phyloP scores from a whole-genome alignment of 2,329 filamentous ascomycete species.

The Diaporthe velutina region DNA sequence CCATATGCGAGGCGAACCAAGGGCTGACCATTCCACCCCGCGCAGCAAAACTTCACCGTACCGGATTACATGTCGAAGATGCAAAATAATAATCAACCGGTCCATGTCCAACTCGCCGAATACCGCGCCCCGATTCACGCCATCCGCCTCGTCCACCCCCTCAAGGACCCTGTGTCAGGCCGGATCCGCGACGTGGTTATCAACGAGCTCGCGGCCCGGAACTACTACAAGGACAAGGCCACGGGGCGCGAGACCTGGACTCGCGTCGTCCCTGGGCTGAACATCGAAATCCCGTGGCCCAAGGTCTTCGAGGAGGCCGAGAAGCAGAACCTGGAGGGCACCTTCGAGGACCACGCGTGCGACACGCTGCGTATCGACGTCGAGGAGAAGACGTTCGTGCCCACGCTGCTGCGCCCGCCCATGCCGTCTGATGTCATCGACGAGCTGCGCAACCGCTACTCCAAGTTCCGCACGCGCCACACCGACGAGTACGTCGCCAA shows the following conservation, averaged over 20 bases:
- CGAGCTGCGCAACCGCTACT: constrained; percentile 88
- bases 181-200: constrained; percentile 80
- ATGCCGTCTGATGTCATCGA: constrained; percentile 85
- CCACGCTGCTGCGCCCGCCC: constrained; percentile 81
- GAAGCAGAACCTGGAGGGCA: constrained; percentile 57
- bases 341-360: constrained; percentile 59
- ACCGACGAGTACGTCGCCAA: constrained; percentile 76
- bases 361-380: constrained; percentile 85
- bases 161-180: constrained; percentile 76
- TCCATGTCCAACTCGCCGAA: constrained; percentile 58
- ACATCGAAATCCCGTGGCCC: constrained; percentile 84
- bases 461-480: constrained; percentile 84
- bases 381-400: constrained; percentile 81
- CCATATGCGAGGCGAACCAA: not conserved
- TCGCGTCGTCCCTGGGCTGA: constrained; percentile 77
- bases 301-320: constrained; percentile 53
- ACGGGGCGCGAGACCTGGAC: constrained; percentile 62
- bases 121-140: constrained; percentile 75
- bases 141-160: constrained; percentile 84
- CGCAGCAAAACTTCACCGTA: constrained; percentile 51
- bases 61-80: constrained; percentile 54
- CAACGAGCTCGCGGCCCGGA: constrained; percentile 72
- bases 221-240: constrained; percentile 63
- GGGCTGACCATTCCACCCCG: constrained; percentile 13
- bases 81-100: constrained; percentile 44